phyloP scores from a whole-genome alignment of 345 rosid genomes.

The Aquilaria yunnanensis region DNA sequence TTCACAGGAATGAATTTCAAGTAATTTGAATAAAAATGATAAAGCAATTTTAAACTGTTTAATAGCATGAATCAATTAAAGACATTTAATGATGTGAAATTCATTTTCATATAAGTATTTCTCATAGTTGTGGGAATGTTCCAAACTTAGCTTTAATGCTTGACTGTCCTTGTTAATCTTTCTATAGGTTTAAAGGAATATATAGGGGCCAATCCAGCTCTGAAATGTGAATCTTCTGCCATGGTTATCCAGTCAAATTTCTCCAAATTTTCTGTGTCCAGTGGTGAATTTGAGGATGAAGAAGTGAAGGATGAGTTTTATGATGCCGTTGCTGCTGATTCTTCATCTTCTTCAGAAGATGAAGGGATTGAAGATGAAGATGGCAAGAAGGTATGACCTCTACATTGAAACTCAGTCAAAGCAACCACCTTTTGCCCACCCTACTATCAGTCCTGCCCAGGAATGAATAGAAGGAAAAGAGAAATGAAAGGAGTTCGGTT shows the following conservation, averaged over 20 bases:
- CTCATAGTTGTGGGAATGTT: constrained; percentile 2
- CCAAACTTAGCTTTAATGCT: constrained; percentile 6
- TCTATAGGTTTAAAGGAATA: constrained; percentile 87
- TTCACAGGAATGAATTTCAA: too few relatives aligned
- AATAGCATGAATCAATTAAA: too few relatives aligned
- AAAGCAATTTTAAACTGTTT: too few relatives aligned
- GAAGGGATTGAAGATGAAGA: constrained; percentile 58
- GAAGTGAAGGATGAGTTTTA: constrained; percentile 77
- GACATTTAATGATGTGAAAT: neutral
- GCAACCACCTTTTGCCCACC: too few relatives aligned
- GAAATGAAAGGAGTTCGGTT: neutral
- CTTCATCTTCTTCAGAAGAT: constrained; percentile 62
- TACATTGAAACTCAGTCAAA: too few relatives aligned
- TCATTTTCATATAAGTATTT: neutral
- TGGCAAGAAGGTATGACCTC: constrained; percentile 34
- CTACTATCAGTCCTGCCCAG: too few relatives aligned
- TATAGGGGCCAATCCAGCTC: constrained; percentile 84
- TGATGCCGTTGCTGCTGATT: constrained; percentile 70
- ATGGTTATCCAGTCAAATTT: constrained; percentile 50
- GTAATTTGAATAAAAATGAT: too few relatives aligned
- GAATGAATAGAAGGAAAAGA: neutral
- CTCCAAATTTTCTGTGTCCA: constrained; percentile 34
- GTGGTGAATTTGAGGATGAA: constrained; percentile 52
- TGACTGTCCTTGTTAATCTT: constrained; percentile 7
- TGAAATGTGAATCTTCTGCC: constrained; percentile 46